Evolutionary conservation across 1,284 basidiomycete genomes (phyloP).

Genomic region (Gomphus bonarii): DNA sequence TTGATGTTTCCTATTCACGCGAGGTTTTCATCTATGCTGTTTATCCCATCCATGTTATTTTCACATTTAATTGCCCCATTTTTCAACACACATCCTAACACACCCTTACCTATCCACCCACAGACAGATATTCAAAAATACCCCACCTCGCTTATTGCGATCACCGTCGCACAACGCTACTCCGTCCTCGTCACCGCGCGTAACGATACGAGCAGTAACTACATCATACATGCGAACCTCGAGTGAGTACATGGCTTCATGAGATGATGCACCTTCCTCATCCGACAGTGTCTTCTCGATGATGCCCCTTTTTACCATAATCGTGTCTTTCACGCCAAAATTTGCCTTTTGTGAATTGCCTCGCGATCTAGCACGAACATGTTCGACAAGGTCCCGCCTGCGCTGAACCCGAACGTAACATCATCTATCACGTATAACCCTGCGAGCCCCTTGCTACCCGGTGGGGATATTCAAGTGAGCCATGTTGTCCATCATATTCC

Average conservation of each 20-base stretch:
- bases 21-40: no score
- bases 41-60: no score
- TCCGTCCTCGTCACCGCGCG: constrained; percentile 85
- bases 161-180: constrained; percentile 90
- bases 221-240: constrained; percentile 86
- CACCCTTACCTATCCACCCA: not conserved
- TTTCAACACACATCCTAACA: constrained; percentile 57
- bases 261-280: no score
- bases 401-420: constrained; percentile 72
- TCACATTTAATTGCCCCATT: no score
- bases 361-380: constrained; percentile 35
- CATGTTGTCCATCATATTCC: no score
- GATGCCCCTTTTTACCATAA: not conserved
- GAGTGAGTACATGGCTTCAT: constrained; percentile 32
- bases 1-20: no score
- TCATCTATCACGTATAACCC: constrained; percentile 58
- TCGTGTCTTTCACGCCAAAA: not conserved
- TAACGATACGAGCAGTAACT: constrained; percentile 75
- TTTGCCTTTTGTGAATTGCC: no score
- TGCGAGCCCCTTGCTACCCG: constrained; percentile 34
- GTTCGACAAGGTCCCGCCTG: constrained; percentile 74
- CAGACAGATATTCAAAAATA: constrained; percentile 71
- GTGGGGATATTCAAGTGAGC: constrained; percentile 25
- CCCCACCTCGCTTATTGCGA: constrained; percentile 55
- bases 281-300: not conserved